Evolutionary conservation across 139 green algal species (phyloP).

Genomic region (Volvox africanus): DNA sequence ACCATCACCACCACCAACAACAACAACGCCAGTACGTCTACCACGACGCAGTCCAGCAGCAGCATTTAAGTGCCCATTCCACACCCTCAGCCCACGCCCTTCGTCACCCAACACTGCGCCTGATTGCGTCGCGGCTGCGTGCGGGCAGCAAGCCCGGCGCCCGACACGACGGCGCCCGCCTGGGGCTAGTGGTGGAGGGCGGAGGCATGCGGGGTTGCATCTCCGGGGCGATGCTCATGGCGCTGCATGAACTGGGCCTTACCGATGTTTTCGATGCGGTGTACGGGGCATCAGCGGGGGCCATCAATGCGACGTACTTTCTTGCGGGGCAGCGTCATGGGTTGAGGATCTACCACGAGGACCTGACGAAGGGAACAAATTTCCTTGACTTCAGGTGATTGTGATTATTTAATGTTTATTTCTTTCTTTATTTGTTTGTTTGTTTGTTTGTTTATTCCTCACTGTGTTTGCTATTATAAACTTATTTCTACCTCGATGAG

Average conservation of each 20-base stretch:
- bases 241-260: constrained; percentile 76
- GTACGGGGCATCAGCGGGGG: constrained; percentile 87
- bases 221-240: constrained; percentile 73
- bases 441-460: too few relatives aligned
- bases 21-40: background rate
- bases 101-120: constrained; percentile 73
- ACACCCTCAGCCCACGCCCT: background rate
- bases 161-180: constrained; percentile 74
- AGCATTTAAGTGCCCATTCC: background rate
- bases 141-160: constrained; percentile 61
- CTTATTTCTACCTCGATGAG: too few relatives aligned
- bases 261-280: constrained; percentile 85
- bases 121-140: constrained; percentile 64
- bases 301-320: constrained; percentile 93
- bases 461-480: too few relatives aligned
- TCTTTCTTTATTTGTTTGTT: too few relatives aligned
- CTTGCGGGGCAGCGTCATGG: constrained; percentile 71
- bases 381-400: constrained; percentile 79
- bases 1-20: background rate
- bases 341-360: constrained; percentile 86
- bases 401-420: too few relatives aligned
- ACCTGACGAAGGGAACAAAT: constrained; percentile 72
- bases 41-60: background rate
- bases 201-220: constrained; percentile 40
- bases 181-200: constrained; percentile 90